Base-by-base conservation (phyloP, 352 stramenopile species). In the Globisporangium apiculatum region DNA sequence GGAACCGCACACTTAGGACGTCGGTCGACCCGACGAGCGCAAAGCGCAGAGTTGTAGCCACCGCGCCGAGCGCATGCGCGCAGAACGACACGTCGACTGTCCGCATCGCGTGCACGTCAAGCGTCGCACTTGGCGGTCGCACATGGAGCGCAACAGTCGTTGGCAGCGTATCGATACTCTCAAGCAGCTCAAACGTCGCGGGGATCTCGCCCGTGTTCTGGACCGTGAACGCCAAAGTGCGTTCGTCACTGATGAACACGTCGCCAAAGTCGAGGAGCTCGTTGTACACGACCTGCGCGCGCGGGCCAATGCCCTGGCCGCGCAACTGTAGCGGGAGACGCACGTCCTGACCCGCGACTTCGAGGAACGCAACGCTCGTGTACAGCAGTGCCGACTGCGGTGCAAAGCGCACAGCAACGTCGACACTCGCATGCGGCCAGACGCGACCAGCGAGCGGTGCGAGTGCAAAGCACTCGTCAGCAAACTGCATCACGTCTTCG, bases 141-240 rank as follows among this genome's bases (percentile, higher is more conserved):
- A 94, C 70, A 0, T 62, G 63, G 24, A 93, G 58, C 0, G 53
- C 42, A 37, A 75, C 77, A 9, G 72, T 69, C 0, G 69, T 45
- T 36, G 72, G 65, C 36, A 73, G 15, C 14, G 7, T 58, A 42
- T 58, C 47, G n/a, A 42, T 2, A n/a, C 87, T 58, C 7, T 75
- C 65, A 1, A 88, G 57, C 12, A 91, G 65, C 52, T 82, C 72
- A 59, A 86, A 94, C n/a, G 83, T 69, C 8, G 87, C 89, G 5
- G 85, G 72, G 49, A 98, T 98, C 55, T 98, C 94, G 35, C 94
- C 93, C 51, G 91, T 94, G 68, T 98, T 98, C 58, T 96, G 82
- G 58, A 98, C 95, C 3, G 78, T 84, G 41, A 98, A 89, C 64
- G 97, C 81, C 37, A 95, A 91, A 7, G 69, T 85, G 48, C 92